phyloP scores from a whole-genome alignment of 495 filamentous ascomycete genomes.

The Aspergillus ellipticus region DNA sequence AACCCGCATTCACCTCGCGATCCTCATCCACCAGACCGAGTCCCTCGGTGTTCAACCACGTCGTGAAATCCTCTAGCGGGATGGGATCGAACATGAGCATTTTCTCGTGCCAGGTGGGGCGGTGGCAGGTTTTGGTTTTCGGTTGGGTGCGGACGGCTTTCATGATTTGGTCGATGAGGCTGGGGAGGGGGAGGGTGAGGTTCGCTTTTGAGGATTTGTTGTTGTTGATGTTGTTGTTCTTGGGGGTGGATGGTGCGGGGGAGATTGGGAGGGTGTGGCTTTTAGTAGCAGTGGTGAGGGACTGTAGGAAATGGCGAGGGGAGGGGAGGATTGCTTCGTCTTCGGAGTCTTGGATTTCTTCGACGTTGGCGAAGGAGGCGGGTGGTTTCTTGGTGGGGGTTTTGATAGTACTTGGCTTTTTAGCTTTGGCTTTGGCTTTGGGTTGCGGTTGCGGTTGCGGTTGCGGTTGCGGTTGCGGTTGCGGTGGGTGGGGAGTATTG shows the following conservation, averaged over 20 bases:
- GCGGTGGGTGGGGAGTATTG: neutral
- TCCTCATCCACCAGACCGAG: conserved; percentile 59
- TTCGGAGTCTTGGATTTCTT: conserved; percentile 69
- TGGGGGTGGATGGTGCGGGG: conserved; percentile 5
- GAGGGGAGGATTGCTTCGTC: conserved; percentile 39
- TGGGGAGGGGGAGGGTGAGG: conserved; percentile 14
- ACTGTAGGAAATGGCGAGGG: conserved; percentile 29
- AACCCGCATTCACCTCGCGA: conserved; percentile 53
- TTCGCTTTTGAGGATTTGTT: neutral
- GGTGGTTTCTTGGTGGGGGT: neutral
- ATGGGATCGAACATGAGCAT: conserved; percentile 95
- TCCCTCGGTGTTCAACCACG: conserved; percentile 76
- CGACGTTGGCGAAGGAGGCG: conserved; percentile 28
- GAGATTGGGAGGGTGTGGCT: conserved; percentile 7
- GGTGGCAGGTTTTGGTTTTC: conserved; percentile 13
- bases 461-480: no score
- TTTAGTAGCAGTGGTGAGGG: neutral
- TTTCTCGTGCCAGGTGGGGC: conserved; percentile 77
- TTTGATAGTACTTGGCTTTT: neutral
- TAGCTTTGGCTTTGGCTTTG: no score
- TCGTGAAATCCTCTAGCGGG: conserved; percentile 77
- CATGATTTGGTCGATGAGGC: conserved; percentile 61
- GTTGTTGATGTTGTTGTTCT: conserved; percentile 5
- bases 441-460: no score
- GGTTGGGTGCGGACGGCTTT: conserved; percentile 56